These are phyloP conservation scores for Laburnicola sp. DNA, from an alignment of 2,329 filamentous ascomycete genomes.

Conservation along the genomic window DNA sequence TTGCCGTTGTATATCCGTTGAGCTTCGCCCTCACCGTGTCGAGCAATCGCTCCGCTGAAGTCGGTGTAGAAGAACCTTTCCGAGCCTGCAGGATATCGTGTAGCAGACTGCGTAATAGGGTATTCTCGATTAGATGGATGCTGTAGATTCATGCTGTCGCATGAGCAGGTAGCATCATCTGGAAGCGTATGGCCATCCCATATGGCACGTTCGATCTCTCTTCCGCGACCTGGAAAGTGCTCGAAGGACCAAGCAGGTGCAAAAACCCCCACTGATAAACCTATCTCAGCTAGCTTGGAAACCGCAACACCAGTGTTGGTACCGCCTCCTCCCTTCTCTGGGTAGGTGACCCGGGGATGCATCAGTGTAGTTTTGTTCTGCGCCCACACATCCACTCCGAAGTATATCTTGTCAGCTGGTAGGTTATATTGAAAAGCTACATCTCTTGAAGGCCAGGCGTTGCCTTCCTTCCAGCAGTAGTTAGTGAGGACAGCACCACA, in stretches of 20 bases:
- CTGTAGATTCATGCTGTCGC: conserved; percentile 26
- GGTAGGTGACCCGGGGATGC: conserved; percentile 44
- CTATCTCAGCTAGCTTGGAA: conserved; percentile 38
- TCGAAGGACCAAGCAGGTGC: conserved; percentile 54
- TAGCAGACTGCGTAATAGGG: conserved; percentile 35
- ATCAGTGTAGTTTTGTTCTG: conserved; percentile 42
- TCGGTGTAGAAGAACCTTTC: conserved; percentile 46
- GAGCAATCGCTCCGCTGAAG: conserved; percentile 39
- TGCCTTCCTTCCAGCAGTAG: conserved; percentile 48
- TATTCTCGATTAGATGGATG: conserved; percentile 27
- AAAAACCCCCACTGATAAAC: conserved; percentile 49
- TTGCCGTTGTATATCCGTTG: conserved; percentile 19
- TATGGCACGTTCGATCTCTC: conserved; percentile 35
- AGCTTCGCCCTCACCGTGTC: conserved; percentile 16
- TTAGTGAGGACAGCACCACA: conserved; percentile 50
- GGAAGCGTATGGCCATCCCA: conserved; percentile 42
- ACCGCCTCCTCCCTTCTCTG: conserved; percentile 44
- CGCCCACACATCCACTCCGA: conserved; percentile 53
- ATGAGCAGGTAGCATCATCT: conserved; percentile 36
- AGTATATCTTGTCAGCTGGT: conserved; percentile 36
- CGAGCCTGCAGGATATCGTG: conserved; percentile 38
- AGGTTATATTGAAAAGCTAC: conserved; percentile 31
- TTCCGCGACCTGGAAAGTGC: conserved; percentile 42
- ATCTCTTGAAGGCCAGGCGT: conserved; percentile 28
- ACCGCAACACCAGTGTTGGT: conserved; percentile 50